Conservation (phyloP, 2,329 filamentous ascomycete species). For the Monilinia fructigena region DNA sequence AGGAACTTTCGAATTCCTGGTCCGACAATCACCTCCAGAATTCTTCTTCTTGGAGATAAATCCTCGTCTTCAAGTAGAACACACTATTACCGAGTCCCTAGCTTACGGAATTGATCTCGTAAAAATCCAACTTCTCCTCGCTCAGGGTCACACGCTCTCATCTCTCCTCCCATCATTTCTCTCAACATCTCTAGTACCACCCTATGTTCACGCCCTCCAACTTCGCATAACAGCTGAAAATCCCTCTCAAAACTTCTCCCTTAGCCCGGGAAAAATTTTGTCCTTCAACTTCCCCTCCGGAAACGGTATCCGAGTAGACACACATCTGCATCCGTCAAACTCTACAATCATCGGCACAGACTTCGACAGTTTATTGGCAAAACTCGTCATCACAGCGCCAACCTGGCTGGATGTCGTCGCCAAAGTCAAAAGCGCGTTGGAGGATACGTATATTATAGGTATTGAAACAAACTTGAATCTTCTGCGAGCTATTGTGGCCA, state of each 20-base stretch:
- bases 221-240: slow-evolving; percentile 48
- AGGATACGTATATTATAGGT: slow-evolving; percentile 55
- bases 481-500: slow-evolving; percentile 52
- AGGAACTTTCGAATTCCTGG: slow-evolving; percentile 64
- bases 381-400: slow-evolving; percentile 47
- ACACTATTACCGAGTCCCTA: slow-evolving; percentile 43
- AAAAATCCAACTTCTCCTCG: slow-evolving; percentile 41
- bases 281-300: slow-evolving; percentile 55
- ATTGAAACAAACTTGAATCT: slow-evolving; percentile 58
- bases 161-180: slow-evolving; percentile 40
- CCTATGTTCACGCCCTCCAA: slow-evolving; percentile 44
- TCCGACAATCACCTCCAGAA: slow-evolving; percentile 48
- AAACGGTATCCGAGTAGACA: slow-evolving; percentile 52
- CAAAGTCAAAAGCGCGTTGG: slow-evolving; percentile 55
- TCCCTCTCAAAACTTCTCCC: slow-evolving; percentile 47
- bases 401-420: slow-evolving; percentile 51
- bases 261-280: slow-evolving; percentile 60
- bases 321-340: slow-evolving; percentile 42
- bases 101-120: slow-evolving; percentile 38
- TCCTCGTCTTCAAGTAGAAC: slow-evolving; percentile 38
- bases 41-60: slow-evolving; percentile 43
- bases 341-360: slow-evolving; percentile 46
- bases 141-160: slow-evolving; percentile 39
- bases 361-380: slow-evolving; percentile 50
- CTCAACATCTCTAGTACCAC: slow-evolving; percentile 37